Evolutionary conservation across 345 rosid species (phyloP), one percentile per base, ranked within the genome.

Genomic region (Eucalyptus virginea): DNA sequence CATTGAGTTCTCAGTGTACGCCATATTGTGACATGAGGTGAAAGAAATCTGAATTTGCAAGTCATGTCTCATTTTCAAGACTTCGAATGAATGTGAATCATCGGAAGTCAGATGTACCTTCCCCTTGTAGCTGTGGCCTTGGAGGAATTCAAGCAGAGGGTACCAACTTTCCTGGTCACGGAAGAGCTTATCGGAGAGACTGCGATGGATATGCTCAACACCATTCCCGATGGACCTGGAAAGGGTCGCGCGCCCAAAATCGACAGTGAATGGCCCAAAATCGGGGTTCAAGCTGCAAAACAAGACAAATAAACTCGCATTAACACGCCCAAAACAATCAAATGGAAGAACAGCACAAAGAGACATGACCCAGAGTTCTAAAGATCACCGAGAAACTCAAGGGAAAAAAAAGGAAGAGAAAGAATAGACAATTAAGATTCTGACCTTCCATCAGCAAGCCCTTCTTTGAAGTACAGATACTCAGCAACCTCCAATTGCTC

Each of bases 171-270:
- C 98, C 91, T 94, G 95, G 95, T 96, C 98, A 90, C 93, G 99
- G 93, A 96, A 96, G 91, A 97, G 93, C 88, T 94, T 96, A 3
- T 96, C 97, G 0, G 99, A 97, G 58, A 97, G 98, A 89, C 95
- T 96, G 86, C 98, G 98, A 86, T 95, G 94, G 87, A 97, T 97
- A 92, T 93, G 96, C 92, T 96, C 96, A 23, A 95, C 98, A 30
- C 99, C 99, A 89, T 97, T 93, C 13, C 99, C 99, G 11, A 97
- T 96, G 40, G 95, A 97, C 89, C 94, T 96, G 2, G 95, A 89
- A 32, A 96, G 97, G 23, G 98, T 96, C 47, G 98, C 97, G 40
- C 97, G 97, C 44, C 97, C 97, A 81, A 97, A 91, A 45, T 95
- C 91, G 11, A 96, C 96, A 89, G 90, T 92, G 90, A 97, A 94